A percentile compares a stretch with the other conserved stretches of the same genome.
phyloP scores from a whole-genome alignment of 176 grass and related monocot species.

The Bolboschoenus planiculmis region DNA sequence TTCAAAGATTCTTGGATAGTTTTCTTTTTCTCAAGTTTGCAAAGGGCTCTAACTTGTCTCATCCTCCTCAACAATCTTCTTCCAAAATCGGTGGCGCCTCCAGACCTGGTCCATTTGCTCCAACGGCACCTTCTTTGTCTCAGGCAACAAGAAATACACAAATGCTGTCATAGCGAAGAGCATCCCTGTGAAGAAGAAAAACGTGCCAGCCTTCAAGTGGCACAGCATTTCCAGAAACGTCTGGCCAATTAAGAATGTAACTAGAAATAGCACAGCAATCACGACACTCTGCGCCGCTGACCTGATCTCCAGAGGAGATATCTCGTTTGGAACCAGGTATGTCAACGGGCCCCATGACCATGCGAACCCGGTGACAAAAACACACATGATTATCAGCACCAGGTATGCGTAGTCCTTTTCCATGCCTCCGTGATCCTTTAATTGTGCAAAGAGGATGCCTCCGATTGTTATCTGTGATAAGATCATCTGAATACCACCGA shows the following conservation, averaged over 20 bases:
- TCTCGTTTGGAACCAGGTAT: constrained; percentile 54
- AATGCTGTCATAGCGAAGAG: constrained; percentile 51
- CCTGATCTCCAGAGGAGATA: constrained; percentile 65
- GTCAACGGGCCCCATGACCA: constrained; percentile 86
- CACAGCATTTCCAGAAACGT: constrained; percentile 57
- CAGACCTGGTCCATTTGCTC: constrained; percentile 82
- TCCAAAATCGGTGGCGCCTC: constrained; percentile 66
- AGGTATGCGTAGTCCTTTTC: constrained; percentile 38
- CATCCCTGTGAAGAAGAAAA: constrained; percentile 50
- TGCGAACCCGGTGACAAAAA: constrained; percentile 57
- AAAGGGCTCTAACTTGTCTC: constrained; percentile 40
- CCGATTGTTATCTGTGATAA: constrained; percentile 45
- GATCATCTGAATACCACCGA: constrained; percentile 67
- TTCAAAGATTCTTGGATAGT: constrained; percentile 51
- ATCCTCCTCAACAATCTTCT: constrained; percentile 39
- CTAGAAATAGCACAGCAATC: constrained; percentile 53
- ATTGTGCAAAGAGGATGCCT: constrained; percentile 43
- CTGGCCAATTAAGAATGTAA: constrained; percentile 53
- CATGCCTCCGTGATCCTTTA: constrained; percentile 56
- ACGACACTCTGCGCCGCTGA: constrained; percentile 71
- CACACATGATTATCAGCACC: constrained; percentile 49
- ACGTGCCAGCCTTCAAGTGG: constrained; percentile 47
- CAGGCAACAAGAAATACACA: constrained; percentile 52
- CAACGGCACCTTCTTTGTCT: constrained; percentile 69
- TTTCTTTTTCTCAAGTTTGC: constrained; percentile 59